These are phyloP conservation scores for Taphrina betulina DNA, from an alignment of 1,139 yeast species.

Conservation along the genomic window DNA sequence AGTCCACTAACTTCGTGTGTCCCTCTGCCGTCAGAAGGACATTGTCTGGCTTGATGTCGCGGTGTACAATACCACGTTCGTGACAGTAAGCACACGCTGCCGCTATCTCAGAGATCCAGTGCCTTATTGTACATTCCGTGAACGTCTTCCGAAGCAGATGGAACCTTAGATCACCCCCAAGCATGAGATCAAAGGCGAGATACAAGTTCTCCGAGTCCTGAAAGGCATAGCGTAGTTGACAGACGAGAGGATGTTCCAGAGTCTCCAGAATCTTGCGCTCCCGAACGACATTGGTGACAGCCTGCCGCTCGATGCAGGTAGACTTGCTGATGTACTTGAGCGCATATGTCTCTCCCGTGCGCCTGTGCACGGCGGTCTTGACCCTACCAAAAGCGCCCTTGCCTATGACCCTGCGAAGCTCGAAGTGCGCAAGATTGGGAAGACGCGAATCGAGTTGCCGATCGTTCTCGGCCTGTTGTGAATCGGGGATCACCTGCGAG, in stretches of 20 bases:
- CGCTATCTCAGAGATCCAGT: conserved; percentile 66
- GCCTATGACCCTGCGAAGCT: conserved; percentile 36
- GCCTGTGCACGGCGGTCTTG: conserved; percentile 37
- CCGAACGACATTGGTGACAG: conserved; percentile 55
- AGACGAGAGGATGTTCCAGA: conserved; percentile 73
- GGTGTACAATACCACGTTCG: conserved; percentile 60
- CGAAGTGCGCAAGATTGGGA: conserved; percentile 29
- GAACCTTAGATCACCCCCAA: conserved; percentile 86
- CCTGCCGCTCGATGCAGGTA: conserved; percentile 35
- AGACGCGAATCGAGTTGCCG: too few relatives aligned
- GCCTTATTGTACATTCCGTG: conserved; percentile 61
- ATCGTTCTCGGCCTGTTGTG: too few relatives aligned
- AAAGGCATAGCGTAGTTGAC: conserved; percentile 74
- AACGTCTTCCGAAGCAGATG: conserved; percentile 59
- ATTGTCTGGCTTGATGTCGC: conserved; percentile 72
- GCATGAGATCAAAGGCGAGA: conserved; percentile 69
- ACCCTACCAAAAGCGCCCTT: conserved; percentile 38
- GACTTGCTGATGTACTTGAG: conserved; percentile 37
- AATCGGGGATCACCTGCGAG: too few relatives aligned
- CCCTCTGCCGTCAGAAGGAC: conserved; percentile 66
- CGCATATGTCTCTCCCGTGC: conserved; percentile 33
- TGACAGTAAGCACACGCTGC: conserved; percentile 68
- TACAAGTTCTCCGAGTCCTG: conserved; percentile 63
- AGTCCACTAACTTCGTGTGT: conserved; percentile 70
- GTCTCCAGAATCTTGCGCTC: conserved; percentile 63